Evolutionary conservation across 2,329 filamentous ascomycete species (phyloP).

Genomic region (Alternaria novae-zelandiae): DNA sequence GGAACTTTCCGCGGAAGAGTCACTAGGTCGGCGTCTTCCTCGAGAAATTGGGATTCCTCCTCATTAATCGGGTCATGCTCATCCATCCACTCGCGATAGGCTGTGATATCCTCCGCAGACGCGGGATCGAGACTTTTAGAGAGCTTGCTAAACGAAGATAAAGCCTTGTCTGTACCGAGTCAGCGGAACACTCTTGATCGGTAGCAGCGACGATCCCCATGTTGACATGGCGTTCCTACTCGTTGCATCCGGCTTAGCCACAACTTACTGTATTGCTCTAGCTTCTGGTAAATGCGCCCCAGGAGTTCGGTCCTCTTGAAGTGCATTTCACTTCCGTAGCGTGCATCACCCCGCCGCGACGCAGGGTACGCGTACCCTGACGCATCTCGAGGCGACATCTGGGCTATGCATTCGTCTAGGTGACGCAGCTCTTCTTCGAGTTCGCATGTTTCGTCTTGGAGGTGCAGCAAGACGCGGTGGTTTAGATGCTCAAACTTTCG

Average conservation of each 20-base stretch:
- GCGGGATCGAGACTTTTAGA: slow-evolving; percentile 60
- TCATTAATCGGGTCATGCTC: slow-evolving; percentile 63
- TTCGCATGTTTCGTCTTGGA: slow-evolving; percentile 84
- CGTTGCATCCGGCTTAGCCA: neutral
- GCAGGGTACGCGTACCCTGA: slow-evolving; percentile 56
- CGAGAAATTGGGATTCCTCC: slow-evolving; percentile 66
- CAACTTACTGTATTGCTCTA: slow-evolving; percentile 70
- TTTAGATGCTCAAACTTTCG: slow-evolving; percentile 82
- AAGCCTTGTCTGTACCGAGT: slow-evolving; percentile 53
- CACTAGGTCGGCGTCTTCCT: slow-evolving; percentile 62
- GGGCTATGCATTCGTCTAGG: slow-evolving; percentile 67
- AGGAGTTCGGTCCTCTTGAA: slow-evolving; percentile 67
- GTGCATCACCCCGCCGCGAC: slow-evolving; percentile 64
- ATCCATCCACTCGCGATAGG: slow-evolving; percentile 64
- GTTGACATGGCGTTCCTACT: neutral
- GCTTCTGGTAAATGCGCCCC: slow-evolving; percentile 68
- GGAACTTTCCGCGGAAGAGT: slow-evolving; percentile 33
- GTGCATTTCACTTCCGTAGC: slow-evolving; percentile 63
- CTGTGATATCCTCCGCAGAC: slow-evolving; percentile 57
- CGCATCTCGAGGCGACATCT: slow-evolving; percentile 39
- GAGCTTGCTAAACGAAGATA: slow-evolving; percentile 64
- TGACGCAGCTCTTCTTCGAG: slow-evolving; percentile 78
- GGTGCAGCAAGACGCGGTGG: slow-evolving; percentile 78
- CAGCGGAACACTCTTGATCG: slow-evolving; percentile 10
- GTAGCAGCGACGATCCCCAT: slow-evolving; percentile 1